Percentiles rank a stretch among this genome's conserved stretches.
These are phyloP conservation scores for Azolla pinnata DNA, from an alignment of 75 land plant species.

Conservation along the genomic window DNA sequence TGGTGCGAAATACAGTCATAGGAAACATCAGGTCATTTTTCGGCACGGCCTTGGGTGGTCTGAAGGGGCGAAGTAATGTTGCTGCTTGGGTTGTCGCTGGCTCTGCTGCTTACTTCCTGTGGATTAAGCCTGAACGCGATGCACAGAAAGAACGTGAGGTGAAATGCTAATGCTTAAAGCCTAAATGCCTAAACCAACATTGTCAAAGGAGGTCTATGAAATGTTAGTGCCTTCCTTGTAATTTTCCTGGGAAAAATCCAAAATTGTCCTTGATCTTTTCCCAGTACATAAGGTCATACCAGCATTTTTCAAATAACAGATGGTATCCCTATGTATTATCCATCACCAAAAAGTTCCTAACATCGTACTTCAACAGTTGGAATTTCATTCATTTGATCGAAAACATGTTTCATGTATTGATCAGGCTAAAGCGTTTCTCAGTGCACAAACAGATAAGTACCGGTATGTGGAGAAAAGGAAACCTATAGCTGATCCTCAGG, in stretches of 20 bases:
- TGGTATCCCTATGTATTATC: too few relatives aligned
- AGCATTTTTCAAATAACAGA: too few relatives aligned
- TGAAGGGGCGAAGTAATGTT: slow-evolving; percentile 53
- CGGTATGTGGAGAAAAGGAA: slow-evolving; percentile 56
- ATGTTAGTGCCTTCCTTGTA: neutral
- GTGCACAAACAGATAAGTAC: slow-evolving; percentile 40
- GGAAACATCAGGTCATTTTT: slow-evolving; percentile 59
- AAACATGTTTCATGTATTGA: too few relatives aligned
- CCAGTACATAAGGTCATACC: too few relatives aligned
- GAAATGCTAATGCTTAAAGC: neutral
- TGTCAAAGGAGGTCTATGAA: neutral
- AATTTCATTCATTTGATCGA: too few relatives aligned
- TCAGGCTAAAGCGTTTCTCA: slow-evolving; percentile 57
- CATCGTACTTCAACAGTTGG: too few relatives aligned
- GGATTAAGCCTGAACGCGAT: slow-evolving; percentile 80
- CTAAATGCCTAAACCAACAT: neutral
- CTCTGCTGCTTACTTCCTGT: slow-evolving; percentile 68
- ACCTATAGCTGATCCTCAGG: slow-evolving; percentile 70
- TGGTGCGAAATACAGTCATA: slow-evolving; percentile 22
- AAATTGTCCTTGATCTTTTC: too few relatives aligned
- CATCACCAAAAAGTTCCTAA: too few relatives aligned
- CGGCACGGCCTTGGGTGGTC: slow-evolving; percentile 58
- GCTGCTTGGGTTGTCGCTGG: slow-evolving; percentile 92
- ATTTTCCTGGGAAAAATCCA: too few relatives aligned
- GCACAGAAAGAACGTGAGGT: slow-evolving; percentile 67